Evolutionary conservation across 139 green algal genomes (phyloP).

Genomic region (Micractinium conductrix): DNA sequence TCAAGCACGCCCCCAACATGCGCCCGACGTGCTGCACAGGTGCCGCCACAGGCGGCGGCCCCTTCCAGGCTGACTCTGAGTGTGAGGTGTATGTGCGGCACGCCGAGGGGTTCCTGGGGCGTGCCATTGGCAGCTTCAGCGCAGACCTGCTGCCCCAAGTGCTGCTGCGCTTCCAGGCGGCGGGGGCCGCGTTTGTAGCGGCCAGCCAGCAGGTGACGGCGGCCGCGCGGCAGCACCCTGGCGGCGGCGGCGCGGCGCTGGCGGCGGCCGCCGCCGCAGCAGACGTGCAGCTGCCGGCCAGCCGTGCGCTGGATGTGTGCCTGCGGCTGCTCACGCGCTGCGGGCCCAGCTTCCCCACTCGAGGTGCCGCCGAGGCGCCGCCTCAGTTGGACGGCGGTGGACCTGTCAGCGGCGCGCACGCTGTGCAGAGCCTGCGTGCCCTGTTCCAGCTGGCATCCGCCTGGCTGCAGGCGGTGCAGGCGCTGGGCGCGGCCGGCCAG

Average conservation of each 20-base stretch:
- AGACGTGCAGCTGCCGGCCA: neutral
- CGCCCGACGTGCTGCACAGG: too few relatives aligned
- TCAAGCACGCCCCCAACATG: too few relatives aligned
- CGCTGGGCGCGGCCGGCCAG: neutral
- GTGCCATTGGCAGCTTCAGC: conserved; percentile 6
- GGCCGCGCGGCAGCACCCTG: neutral
- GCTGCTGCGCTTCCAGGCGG: conserved; percentile 5
- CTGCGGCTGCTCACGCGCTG: conserved; percentile 32
- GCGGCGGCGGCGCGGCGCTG: neutral
- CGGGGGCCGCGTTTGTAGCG: neutral
- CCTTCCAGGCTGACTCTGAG: conserved; percentile 16
- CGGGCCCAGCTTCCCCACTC: conserved; percentile 15
- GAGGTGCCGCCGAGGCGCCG: neutral
- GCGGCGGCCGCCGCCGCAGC: too few relatives aligned
- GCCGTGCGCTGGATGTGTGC: neutral
- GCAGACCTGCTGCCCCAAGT: conserved; percentile 18
- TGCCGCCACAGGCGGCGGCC: neutral
- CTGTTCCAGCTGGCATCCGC: neutral
- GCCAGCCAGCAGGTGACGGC: conserved; percentile 4
- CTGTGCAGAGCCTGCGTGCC: neutral
- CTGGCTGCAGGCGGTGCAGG: conserved; percentile 3
- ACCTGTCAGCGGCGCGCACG: neutral
- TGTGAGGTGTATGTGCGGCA: conserved; percentile 27
- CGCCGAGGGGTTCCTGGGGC: conserved; percentile 29
- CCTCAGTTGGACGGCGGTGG: too few relatives aligned